Evolutionary conservation across 2,329 filamentous ascomycete species (phyloP), one percentile per base, ranked within the genome.

Genomic region (Fusarium torreyae): DNA sequence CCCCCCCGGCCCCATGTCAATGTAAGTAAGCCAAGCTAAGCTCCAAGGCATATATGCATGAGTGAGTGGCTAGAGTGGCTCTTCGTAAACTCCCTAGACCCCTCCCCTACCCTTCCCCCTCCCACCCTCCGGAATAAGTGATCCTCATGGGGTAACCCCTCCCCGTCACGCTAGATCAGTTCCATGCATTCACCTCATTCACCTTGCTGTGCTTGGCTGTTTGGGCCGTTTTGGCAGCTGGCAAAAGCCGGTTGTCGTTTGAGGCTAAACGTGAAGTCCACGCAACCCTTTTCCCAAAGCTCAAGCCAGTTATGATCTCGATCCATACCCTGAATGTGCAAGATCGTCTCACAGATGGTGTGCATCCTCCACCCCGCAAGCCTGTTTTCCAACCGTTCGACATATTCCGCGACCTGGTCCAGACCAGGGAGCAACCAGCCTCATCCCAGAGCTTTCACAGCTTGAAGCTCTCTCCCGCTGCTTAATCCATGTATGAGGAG

Each of bases 61-160:
- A 58, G 52, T 66, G 46, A 52, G 18, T 20, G 18, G 18, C 18
- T 20, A 20, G 46, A 60, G 61, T 63, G 43, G 50, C 54, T 52
- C 55, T 39, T 31, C 24, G 7, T 51, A 28, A 20, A 17, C 24
- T 26, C 28, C 24, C 40, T 24, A 7, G 22, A 24, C 22, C 33
- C 44, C 39, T 43, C n/a, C 59, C 59, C 61, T 51, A 6, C 22
- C 22, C 22, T 7, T 24, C 22, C 44, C 59, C 59, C 61, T 51
- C 63, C 60, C 59, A 63, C 60, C 57, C 50, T 59, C 63, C 60
- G 59, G 59, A 50, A 64, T 64, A 50, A 57, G 62, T 70, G 59
- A 53, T 68, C 66, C 61, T 70, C 66, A 69, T 69, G 52, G 62
- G 68, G 66, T 51, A 70, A 70, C 67, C 67, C 67, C 67, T 69